These are phyloP conservation scores for Tylopilus vinaceipallidus DNA, from an alignment of 768 basidiomycete genomes.

Conservation along the genomic window DNA sequence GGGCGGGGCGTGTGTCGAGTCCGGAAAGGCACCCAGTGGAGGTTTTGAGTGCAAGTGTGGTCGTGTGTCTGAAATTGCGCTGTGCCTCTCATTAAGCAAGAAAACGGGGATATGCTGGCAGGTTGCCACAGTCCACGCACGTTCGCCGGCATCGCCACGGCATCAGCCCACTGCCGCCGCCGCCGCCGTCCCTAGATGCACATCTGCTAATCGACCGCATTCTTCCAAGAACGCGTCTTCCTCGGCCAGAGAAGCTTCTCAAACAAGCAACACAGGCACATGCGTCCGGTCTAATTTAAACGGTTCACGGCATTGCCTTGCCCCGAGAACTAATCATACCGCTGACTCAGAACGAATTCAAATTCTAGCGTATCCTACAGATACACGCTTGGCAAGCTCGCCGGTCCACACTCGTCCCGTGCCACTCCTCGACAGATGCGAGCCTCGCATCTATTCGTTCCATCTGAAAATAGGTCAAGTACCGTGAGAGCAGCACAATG, in stretches of 20 bases:
- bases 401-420: conserved; percentile 1
- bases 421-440: conserved; percentile 8
- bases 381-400: not conserved
- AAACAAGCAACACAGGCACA: conserved; percentile 16
- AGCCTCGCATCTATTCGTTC: conserved; percentile 60
- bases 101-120: conserved; percentile 23
- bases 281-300: conserved; percentile 23
- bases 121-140: conserved; percentile 32
- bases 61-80: conserved; percentile 40
- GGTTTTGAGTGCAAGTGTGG: conserved; percentile 29
- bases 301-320: conserved; percentile 25
- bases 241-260: not conserved
- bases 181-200: conserved; percentile 11
- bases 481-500: conserved; percentile 20
- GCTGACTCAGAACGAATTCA: no score
- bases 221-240: conserved; percentile 1
- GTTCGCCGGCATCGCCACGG: conserved; percentile 35
- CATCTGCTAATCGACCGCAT: conserved; percentile 31
- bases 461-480: conserved; percentile 45
- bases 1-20: not conserved
- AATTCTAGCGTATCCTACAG: conserved; percentile 10
- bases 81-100: conserved; percentile 19
- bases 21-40: no score
- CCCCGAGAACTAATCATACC: no score
- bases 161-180: conserved; percentile 14